These are phyloP conservation scores for Termitomyces sp. DNA, from an alignment of 768 basidiomycete species.

Conservation along the genomic window DNA sequence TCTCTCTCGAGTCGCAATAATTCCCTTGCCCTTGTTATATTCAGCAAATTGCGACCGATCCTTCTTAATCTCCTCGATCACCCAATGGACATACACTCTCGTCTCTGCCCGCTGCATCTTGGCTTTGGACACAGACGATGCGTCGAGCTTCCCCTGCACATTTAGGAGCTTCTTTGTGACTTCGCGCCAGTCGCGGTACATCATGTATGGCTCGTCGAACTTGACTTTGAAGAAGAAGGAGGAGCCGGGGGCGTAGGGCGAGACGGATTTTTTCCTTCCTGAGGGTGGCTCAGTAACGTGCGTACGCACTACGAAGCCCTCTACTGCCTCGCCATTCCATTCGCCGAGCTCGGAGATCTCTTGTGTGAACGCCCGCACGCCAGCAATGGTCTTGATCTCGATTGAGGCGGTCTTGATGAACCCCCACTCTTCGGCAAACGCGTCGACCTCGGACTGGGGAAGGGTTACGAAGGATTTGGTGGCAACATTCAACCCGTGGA, in stretches of 20 bases:
- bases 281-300: conserved; percentile 46
- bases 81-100: conserved; percentile 78
- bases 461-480: conserved; percentile 68
- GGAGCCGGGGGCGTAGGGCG: conserved; percentile 74
- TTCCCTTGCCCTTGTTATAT: conserved; percentile 73
- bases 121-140: conserved; percentile 48
- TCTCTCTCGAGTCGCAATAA: conserved; percentile 76
- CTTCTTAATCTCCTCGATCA: conserved; percentile 65
- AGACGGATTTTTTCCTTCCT: conserved; percentile 24
- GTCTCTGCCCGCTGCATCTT: conserved; percentile 81
- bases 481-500: conserved; percentile 86
- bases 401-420: conserved; percentile 76
- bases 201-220: conserved; percentile 98
- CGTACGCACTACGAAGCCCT: conserved; percentile 93
- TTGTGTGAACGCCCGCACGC: conserved; percentile 72
- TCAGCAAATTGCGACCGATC: conserved; percentile 58
- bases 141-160: conserved; percentile 21
- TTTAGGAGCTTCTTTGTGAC: conserved; percentile 76
- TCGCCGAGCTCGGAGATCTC: conserved; percentile 61
- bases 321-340: conserved; percentile 84
- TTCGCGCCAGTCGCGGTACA: conserved; percentile 98
- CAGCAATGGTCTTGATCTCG: conserved; percentile 54
- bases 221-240: conserved; percentile 99
- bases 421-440: conserved; percentile 87
- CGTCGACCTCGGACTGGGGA: conserved; percentile 60